Base-by-base conservation (phyloP, 1,284 basidiomycete genomes). In the Rugosomyces carneus region DNA sequence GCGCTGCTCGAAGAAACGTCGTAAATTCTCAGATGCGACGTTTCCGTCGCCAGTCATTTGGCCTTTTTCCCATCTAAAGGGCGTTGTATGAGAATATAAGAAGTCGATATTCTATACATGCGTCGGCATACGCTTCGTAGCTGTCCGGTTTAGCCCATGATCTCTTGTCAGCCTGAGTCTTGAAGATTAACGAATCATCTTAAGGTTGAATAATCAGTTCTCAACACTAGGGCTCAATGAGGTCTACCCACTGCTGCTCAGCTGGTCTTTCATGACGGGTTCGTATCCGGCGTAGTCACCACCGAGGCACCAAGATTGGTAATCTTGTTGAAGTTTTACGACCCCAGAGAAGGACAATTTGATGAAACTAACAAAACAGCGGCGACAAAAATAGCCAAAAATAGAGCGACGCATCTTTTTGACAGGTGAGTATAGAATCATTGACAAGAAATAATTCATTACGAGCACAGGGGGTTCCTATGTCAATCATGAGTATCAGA, bases 1-100 rank as follows among this genome's bases (percentile, higher is more conserved):
- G 54, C 78, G 81, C 53, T 90, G 87, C 57, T 90, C 87, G 53
- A 90, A 90, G 60, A 86, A 90, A 41, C 77, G 67, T 32, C 86
- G 74, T 34, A 90, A 61, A 53, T 78, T 81, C 54, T 89, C 87
- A 2, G 76, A 71, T 0, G 85, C 84, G 8, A 75, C 56, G 36
- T 76, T 78, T 48, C 79, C 80, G 59, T 90, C 85, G 0, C 84
- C 84, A 5, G 75, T 74, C 9, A 73, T 69, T 23, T 72, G 58
- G 10, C 74, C 77, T 48, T 75, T 76, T 56, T 86, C 78, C 71
- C 78, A 89, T 1, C 87, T 90, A 50, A n/a, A 37, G 26, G 5
- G 13, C 8, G 34, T 13, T 16, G n/a, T 3, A 5, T 11, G 16
- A 23, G 13, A 3, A 26, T 15, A 31, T n/a, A 40, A 11, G 3